Base-by-base conservation (phyloP, 768 basidiomycete genomes). In the Neoboletus brunneissimus region DNA sequence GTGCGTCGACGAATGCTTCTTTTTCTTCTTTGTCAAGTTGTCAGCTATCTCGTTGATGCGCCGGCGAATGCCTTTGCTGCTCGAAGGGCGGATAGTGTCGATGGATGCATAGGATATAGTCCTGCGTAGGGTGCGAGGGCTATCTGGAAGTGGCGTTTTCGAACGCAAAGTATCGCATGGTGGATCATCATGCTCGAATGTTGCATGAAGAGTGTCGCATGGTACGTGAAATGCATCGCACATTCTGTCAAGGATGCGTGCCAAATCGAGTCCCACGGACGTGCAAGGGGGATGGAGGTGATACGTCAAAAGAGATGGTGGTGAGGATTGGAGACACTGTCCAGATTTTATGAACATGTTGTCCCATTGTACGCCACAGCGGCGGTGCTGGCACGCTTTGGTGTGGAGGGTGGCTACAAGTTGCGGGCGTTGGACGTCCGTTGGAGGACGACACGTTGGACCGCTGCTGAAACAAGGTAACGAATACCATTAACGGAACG, bases 51-150 rank as follows among this genome's bases (percentile, higher is more conserved):
- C 59, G 10, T 20, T 12, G 44, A 66, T 56, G 44, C 52, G 49
- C 31, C 54, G 64, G 40, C 64, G 61, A 25, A 65, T 6, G 12
- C 59, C 55, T 45, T 52, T 60, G 9, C 7, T 29, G 5, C 16
- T 45, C 18, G 55, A 15, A 18, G 58, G 53, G n/a, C 52, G 42
- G 20, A 61, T 13, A 0, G 65, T 67, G 8, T 61, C 56, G 37
- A 67, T 32, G 18, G 64, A 69, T 13, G 58, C 53, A 37, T 12
- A 41, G 8, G 67, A 70, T 11, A 29, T n/a, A 0, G 58, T 64
- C 50, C 68, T 63, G n/a, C 46, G 61, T 5, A 67, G 50, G 1
- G 57, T 49, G 27, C 43, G 58, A 38, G 55, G 29, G 34, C 0
- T 32, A n/a, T 49, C 49, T 9, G 54, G 48, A 31, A 38, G 29